A percentile compares a stretch with the other conserved stretches of the same genome.
Evolutionary conservation across 225 moss, liverwort and hornwort species (phyloP).

Genomic region (Antitrichia curtipendula): DNA sequence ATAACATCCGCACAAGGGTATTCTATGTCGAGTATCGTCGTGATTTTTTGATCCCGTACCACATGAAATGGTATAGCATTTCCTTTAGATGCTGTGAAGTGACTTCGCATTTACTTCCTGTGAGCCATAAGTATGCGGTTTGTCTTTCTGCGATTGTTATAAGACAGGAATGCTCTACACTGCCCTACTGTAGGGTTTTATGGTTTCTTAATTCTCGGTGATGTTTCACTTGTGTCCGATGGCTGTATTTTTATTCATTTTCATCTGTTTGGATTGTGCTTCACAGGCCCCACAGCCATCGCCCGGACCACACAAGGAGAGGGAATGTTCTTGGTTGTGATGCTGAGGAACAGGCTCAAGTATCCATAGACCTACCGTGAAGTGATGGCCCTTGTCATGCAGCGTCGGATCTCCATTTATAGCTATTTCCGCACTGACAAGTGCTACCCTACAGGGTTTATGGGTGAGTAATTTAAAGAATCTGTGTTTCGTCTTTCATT

Average conservation of each 20-base stretch:
- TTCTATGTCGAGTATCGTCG: too few relatives aligned
- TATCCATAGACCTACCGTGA: slow-evolving; percentile 83
- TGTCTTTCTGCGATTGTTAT: neutral
- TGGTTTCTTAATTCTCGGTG: too few relatives aligned
- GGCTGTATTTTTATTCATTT: neutral
- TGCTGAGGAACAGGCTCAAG: slow-evolving; percentile 80
- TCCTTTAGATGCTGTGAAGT: too few relatives aligned
- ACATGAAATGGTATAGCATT: too few relatives aligned
- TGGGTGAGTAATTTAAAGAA: slow-evolving; percentile 30
- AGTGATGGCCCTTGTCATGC: slow-evolving; percentile 89
- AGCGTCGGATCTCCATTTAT: slow-evolving; percentile 71
- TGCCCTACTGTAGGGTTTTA: neutral
- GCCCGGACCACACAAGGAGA: slow-evolving; percentile 76
- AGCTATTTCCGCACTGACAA: slow-evolving; percentile 80
- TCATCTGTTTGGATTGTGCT: neutral
- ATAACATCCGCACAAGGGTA: too few relatives aligned
- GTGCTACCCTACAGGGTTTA: slow-evolving; percentile 89
- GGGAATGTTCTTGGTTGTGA: slow-evolving; percentile 72
- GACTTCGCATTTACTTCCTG: too few relatives aligned
- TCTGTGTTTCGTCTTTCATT: neutral
- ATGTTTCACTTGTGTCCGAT: too few relatives aligned
- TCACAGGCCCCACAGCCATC: slow-evolving; percentile 74
- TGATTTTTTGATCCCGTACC: too few relatives aligned
- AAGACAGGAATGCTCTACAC: neutral
- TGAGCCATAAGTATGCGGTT: neutral